phyloP scores from a whole-genome alignment of 495 filamentous ascomycete species.

The Podospora tetraspora region DNA sequence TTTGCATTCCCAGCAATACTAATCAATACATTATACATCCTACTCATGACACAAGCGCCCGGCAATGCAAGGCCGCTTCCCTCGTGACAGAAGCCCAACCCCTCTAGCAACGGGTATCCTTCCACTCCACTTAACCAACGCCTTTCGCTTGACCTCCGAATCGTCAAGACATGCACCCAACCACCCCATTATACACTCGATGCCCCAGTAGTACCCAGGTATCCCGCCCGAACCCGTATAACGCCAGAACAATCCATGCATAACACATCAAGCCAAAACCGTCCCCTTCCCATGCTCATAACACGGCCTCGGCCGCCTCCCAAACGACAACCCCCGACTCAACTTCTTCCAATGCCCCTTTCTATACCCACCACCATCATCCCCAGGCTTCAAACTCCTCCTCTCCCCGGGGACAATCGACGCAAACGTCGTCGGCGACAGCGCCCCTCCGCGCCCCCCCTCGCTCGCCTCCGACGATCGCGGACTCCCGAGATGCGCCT shows the following conservation, averaged over 20 bases:
- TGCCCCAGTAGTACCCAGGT: neutral
- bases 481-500: neutral
- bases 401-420: neutral
- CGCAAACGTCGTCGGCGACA: neutral
- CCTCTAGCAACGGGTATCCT: neutral
- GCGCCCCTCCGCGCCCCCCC: neutral
- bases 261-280: neutral
- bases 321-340: neutral
- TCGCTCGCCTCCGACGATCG: constrained; percentile 4
- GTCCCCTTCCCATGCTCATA: neutral
- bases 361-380: neutral
- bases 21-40: neutral
- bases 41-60: neutral
- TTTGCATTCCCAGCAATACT: neutral
- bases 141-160: neutral
- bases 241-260: neutral
- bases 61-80: neutral
- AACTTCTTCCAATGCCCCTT: neutral
- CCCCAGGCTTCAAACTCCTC: neutral
- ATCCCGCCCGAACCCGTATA: no score
- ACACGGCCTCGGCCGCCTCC: neutral
- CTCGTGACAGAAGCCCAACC: neutral
- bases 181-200: neutral
- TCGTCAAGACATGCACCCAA: neutral
- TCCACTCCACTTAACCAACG: neutral